Percentiles rank a stretch among this genome's conserved stretches.
Conservation (phyloP, 345 rosid species). For the Gossypium arboreum region DNA sequence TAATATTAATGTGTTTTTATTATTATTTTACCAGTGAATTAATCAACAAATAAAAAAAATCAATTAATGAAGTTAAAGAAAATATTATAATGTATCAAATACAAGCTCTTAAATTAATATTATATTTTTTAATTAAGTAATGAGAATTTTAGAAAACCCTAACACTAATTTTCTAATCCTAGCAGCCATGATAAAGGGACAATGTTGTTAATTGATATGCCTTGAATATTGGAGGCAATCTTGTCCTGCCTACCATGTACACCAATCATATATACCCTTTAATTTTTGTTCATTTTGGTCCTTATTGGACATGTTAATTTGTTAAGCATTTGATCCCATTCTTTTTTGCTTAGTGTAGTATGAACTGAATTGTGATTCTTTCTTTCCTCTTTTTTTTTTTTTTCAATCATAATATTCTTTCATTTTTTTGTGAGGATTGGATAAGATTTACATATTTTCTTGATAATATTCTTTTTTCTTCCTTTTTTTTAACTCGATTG, state of each 20-base stretch:
- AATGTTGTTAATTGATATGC: background rate
- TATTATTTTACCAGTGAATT: too few relatives aligned
- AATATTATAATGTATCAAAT: background rate
- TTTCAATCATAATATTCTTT: background rate
- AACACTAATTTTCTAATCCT: background rate
- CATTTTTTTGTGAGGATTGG: background rate
- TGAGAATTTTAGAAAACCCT: background rate
- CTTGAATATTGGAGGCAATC: background rate
- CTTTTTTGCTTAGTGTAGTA: background rate
- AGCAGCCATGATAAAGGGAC: background rate
- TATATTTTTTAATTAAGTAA: background rate
- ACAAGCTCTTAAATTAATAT: background rate
- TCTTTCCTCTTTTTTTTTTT: too few relatives aligned
- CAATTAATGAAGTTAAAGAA: background rate
- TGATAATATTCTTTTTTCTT: too few relatives aligned
- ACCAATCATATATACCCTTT: background rate
- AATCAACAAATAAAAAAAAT: too few relatives aligned
- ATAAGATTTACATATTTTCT: background rate
- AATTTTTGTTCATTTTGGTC: background rate
- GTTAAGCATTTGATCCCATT: background rate
- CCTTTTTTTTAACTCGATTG: too few relatives aligned
- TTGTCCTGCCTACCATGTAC: background rate
- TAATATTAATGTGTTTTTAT: too few relatives aligned
- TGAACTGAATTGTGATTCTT: conserved; percentile 5
- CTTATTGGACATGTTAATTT: background rate